These are phyloP conservation scores for Avena eriantha DNA, from an alignment of 176 grass and related monocot genomes.

Conservation along the genomic window DNA sequence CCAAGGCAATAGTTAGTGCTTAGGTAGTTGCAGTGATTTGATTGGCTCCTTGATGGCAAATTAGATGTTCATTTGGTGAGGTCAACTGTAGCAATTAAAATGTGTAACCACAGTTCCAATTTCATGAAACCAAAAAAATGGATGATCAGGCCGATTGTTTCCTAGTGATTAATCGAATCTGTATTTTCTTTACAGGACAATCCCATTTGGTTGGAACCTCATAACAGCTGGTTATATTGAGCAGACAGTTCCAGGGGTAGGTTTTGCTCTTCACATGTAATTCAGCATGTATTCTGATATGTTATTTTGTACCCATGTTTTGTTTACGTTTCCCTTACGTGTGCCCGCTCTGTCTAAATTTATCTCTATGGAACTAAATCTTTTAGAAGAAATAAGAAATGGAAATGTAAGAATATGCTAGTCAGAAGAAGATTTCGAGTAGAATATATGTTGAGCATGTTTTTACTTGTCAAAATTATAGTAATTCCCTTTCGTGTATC, in stretches of 20 bases:
- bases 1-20: neutral
- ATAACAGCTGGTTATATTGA: slow-evolving; percentile 94
- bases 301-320: neutral
- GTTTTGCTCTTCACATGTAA: slow-evolving; percentile 12
- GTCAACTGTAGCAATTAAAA: neutral
- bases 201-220: slow-evolving; percentile 98
- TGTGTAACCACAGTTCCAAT: neutral
- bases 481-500: neutral
- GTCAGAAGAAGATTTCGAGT: neutral
- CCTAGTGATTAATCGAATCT: slow-evolving; percentile 1
- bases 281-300: slow-evolving; percentile 5
- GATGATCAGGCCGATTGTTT: neutral
- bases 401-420: neutral
- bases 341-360: neutral
- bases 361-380: neutral
- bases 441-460: neutral
- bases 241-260: slow-evolving; percentile 90
- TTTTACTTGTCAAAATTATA: neutral
- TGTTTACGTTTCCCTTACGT: too few species aligned
- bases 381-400: neutral
- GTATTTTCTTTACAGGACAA: slow-evolving; percentile 56
- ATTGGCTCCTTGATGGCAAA: neutral
- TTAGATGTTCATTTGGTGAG: neutral
- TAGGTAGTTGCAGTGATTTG: neutral
- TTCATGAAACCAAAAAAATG: neutral